Evolutionary conservation across 2,329 filamentous ascomycete genomes (phyloP).

Genomic region (Aspergillus luchuensis): DNA sequence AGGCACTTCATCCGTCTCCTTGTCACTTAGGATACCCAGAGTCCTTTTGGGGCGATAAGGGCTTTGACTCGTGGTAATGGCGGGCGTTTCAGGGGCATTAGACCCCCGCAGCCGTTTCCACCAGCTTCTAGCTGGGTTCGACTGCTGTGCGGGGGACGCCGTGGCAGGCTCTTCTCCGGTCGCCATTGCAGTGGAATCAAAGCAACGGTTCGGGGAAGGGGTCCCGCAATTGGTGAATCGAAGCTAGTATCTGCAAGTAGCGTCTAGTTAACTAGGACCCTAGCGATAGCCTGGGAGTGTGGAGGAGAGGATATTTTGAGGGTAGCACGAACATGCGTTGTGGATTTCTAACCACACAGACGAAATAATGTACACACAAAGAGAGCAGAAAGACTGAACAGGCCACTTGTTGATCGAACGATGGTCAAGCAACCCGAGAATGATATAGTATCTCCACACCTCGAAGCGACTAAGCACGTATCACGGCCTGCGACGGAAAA

Average conservation of each 20-base stretch:
- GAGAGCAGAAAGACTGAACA: neutral
- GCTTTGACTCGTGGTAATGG: slow-evolving; percentile 18
- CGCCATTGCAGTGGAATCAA: slow-evolving; percentile 2
- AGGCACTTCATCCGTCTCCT: slow-evolving; percentile 80
- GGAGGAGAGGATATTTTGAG: neutral
- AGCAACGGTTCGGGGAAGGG: neutral
- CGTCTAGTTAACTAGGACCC: neutral
- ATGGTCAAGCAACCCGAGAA: neutral
- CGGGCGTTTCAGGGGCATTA: slow-evolving; percentile 5
- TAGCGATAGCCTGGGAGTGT: neutral
- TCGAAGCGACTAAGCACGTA: neutral
- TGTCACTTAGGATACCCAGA: slow-evolving; percentile 82
- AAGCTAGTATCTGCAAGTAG: neutral
- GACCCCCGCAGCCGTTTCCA: slow-evolving; percentile 26
- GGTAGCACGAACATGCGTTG: neutral
- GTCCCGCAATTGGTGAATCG: neutral
- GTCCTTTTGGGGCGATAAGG: slow-evolving; percentile 52
- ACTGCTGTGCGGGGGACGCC: neutral
- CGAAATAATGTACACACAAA: neutral
- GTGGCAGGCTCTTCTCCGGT: neutral
- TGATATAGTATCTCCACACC: neutral
- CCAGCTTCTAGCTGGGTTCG: slow-evolving; percentile 7
- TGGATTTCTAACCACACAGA: neutral
- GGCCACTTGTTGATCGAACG: neutral
- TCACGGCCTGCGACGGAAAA: slow-evolving; percentile 8